Conservation (phyloP, 352 stramenopile species). For the Globisporangium orthogonon region DNA sequence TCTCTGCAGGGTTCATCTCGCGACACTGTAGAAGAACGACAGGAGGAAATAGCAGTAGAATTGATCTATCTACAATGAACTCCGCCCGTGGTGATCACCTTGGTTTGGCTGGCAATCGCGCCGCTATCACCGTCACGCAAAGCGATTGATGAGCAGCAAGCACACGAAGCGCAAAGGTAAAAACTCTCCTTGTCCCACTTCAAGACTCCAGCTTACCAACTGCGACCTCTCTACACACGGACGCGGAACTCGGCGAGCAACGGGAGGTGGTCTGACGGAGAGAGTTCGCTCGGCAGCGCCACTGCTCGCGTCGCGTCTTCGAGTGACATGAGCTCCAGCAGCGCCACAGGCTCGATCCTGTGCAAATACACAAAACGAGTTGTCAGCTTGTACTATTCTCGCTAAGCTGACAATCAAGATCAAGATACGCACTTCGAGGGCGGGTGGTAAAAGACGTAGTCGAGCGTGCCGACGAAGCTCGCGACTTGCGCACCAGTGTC, state of each 20-base stretch:
- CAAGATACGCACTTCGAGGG: constrained; percentile 20
- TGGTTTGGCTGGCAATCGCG: too few relatives aligned
- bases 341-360: constrained; percentile 34
- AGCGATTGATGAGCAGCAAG: too few relatives aligned
- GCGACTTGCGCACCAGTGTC: constrained; percentile 28
- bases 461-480: constrained; percentile 68
- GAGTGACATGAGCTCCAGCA: constrained; percentile 70
- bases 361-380: background rate
- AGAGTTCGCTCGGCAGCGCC: constrained; percentile 55
- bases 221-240: background rate
- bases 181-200: too few relatives aligned
- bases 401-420: background rate
- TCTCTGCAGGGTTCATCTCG: too few relatives aligned
- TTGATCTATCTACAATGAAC: too few relatives aligned
- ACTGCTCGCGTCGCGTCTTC: constrained; percentile 53
- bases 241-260: constrained; percentile 64
- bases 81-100: too few relatives aligned
- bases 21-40: too few relatives aligned
- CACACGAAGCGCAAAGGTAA: too few relatives aligned
- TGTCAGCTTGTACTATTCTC: too few relatives aligned
- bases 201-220: too few relatives aligned
- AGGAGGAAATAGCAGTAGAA: too few relatives aligned
- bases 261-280: constrained; percentile 72
- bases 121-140: too few relatives aligned
- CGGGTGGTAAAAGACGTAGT: constrained; percentile 80